These are phyloP conservation scores for Cupressus sempervirens DNA, from an alignment of 75 land plant species.

Conservation along the genomic window DNA sequence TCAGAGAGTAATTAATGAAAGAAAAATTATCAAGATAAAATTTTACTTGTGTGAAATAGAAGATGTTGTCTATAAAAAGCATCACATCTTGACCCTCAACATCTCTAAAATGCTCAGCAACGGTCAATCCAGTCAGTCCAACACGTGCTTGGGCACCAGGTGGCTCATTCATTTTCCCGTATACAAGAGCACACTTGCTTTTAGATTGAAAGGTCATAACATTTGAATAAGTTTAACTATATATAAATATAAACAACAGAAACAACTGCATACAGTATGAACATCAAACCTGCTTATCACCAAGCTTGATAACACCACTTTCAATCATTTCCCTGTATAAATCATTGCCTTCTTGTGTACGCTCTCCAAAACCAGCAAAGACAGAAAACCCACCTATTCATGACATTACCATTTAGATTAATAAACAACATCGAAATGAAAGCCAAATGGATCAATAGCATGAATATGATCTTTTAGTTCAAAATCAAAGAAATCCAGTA, in stretches of 20 bases:
- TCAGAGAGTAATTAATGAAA: background rate
- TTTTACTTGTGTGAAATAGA: slow-evolving; percentile 79
- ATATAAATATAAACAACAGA: background rate
- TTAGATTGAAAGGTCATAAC: slow-evolving; percentile 34
- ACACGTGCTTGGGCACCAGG: slow-evolving; percentile 99
- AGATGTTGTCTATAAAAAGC: slow-evolving; percentile 90
- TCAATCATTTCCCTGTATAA: slow-evolving; percentile 98
- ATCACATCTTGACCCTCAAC: slow-evolving; percentile 94
- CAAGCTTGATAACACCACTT: slow-evolving; percentile 98
- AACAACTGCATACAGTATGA: slow-evolving; percentile 1
- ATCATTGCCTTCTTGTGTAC: slow-evolving; percentile 96
- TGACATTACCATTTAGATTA: background rate
- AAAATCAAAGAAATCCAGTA: background rate
- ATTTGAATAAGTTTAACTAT: background rate
- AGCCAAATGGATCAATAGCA: background rate
- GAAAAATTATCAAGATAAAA: background rate
- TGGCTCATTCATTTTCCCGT: slow-evolving; percentile 98
- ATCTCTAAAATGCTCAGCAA: slow-evolving; percentile 93
- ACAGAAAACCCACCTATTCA: slow-evolving; percentile 92
- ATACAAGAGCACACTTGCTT: slow-evolving; percentile 87
- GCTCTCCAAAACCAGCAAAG: slow-evolving; percentile 94
- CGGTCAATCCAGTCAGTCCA: slow-evolving; percentile 85
- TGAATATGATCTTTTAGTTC: background rate
- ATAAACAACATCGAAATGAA: background rate
- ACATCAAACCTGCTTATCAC: slow-evolving; percentile 74